phyloP scores from a whole-genome alignment of 768 basidiomycete genomes.

The Piloderma croceum region DNA sequence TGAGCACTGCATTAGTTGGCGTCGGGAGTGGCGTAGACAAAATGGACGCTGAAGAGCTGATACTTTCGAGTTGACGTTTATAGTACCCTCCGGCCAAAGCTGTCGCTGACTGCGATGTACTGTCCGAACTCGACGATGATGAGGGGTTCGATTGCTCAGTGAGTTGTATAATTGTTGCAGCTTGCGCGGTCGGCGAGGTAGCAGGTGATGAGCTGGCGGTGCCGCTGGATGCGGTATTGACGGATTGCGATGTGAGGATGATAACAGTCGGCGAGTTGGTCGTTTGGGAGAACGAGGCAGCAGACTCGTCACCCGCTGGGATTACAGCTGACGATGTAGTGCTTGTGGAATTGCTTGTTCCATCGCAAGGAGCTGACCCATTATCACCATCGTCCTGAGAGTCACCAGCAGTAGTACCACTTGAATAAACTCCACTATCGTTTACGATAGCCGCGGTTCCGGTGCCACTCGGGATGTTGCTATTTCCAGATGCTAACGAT shows the following conservation, averaged over 20 bases:
- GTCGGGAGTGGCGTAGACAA: neutral
- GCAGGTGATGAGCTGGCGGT: neutral
- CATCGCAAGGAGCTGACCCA: slow-evolving; percentile 4
- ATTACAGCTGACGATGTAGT: neutral
- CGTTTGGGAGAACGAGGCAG: neutral
- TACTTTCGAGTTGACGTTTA: no score
- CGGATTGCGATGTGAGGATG: neutral
- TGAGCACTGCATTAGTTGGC: no score
- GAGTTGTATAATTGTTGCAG: no score
- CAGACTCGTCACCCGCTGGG: neutral
- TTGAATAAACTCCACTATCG: no score
- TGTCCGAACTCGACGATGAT: no score
- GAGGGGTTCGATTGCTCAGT: no score
- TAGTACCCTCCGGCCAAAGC: no score
- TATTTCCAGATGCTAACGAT: neutral
- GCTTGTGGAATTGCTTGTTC: slow-evolving; percentile 4
- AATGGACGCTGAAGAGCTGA: neutral
- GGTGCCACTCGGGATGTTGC: neutral
- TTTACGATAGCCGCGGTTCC: no score
- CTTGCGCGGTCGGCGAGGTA: no score
- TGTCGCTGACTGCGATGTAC: no score
- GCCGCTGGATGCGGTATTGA: neutral
- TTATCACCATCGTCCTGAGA: neutral
- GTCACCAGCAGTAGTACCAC: neutral
- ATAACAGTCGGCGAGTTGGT: neutral